phyloP scores from a whole-genome alignment of 345 rosid genomes.

The Geranium rotundifolium region DNA sequence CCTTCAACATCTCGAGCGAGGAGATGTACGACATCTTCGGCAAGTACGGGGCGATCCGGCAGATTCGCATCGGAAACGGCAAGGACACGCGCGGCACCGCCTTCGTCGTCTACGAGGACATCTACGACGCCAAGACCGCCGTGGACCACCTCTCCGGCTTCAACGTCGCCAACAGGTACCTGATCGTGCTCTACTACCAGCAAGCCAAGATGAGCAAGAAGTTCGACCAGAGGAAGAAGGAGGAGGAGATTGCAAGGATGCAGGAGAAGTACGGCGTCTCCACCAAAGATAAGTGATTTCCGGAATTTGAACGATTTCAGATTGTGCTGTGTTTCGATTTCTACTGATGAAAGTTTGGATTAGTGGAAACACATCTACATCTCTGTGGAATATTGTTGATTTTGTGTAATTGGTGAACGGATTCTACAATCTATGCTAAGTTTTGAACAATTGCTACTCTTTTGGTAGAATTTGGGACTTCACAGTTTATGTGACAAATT shows the following conservation, averaged over 20 bases:
- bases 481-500: too few relatives aligned
- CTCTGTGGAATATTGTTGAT: too few relatives aligned
- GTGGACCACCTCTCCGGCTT: conserved; percentile 97
- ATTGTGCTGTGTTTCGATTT: too few relatives aligned
- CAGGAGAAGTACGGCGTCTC: conserved; percentile 93
- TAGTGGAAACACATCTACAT: too few relatives aligned
- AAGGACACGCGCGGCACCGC: conserved; percentile 95
- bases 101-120: conserved; percentile 90
- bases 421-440: too few relatives aligned
- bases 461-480: too few relatives aligned
- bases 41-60: conserved; percentile 92
- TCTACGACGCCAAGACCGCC: conserved; percentile 91
- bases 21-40: conserved; percentile 99
- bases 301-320: too few relatives aligned
- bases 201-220: conserved; percentile 91
- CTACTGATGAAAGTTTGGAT: too few relatives aligned
- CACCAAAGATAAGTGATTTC: conserved; percentile 57
- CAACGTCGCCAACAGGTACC: conserved; percentile 88
- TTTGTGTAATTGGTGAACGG: too few relatives aligned
- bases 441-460: too few relatives aligned
- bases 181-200: conserved; percentile 85
- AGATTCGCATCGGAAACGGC: conserved; percentile 80
- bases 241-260: conserved; percentile 68
- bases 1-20: conserved; percentile 94
- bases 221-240: conserved; percentile 89